phyloP scores from a whole-genome alignment of 257 asterid species.

The Henckelia pumila region DNA sequence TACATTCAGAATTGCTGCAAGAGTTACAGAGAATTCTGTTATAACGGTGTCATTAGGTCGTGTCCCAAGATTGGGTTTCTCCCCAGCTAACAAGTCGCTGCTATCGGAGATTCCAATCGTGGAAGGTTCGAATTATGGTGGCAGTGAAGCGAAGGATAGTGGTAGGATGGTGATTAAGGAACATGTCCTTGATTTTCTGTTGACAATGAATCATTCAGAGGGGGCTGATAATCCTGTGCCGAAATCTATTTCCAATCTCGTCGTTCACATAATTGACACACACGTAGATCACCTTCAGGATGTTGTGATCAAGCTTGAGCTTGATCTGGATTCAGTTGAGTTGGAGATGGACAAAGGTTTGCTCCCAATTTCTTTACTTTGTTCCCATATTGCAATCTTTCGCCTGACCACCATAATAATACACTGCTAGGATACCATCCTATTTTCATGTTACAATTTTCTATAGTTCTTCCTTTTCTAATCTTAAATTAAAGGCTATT shows the following conservation, averaged over 20 bases:
- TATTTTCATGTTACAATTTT: no score
- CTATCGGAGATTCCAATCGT: conserved; percentile 80
- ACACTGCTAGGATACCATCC: neutral
- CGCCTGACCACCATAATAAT: neutral
- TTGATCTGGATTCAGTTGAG: conserved; percentile 84
- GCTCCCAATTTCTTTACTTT: neutral
- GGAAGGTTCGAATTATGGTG: conserved; percentile 45
- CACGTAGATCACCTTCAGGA: conserved; percentile 98
- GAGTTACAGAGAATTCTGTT: conserved; percentile 83
- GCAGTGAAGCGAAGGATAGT: conserved; percentile 39
- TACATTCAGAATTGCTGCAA: conserved; percentile 78
- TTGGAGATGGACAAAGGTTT: conserved; percentile 87
- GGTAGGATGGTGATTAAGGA: conserved; percentile 74
- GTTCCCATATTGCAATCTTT: neutral
- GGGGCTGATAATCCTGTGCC: conserved; percentile 99
- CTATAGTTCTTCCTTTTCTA: no score
- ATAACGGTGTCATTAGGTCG: conserved; percentile 93
- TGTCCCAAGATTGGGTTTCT: conserved; percentile 84
- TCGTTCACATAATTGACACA: conserved; percentile 85
- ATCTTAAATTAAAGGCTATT: no score
- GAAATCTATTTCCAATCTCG: conserved; percentile 72
- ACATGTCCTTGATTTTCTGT: conserved; percentile 69
- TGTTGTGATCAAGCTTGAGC: conserved; percentile 81
- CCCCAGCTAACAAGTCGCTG: conserved; percentile 62
- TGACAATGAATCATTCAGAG: conserved; percentile 94